Base-by-base conservation (phyloP, 2,329 filamentous ascomycete genomes). In the Magnaporthiopsis rhizophila region DNA sequence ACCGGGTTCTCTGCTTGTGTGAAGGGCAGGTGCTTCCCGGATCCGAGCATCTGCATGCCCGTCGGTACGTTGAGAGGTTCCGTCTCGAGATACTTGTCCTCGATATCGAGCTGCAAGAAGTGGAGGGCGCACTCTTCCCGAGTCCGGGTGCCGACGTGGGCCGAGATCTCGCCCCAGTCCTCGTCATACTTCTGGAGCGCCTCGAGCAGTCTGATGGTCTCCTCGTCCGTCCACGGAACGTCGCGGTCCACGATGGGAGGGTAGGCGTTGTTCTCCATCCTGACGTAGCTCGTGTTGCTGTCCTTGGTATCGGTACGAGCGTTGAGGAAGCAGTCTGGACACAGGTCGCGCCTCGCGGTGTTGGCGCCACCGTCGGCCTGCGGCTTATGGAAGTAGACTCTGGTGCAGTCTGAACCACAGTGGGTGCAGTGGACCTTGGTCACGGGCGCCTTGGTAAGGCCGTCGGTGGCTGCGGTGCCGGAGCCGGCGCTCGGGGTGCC, bases 61-160 rank as follows among this genome's bases (percentile, higher is more conserved):
- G 79, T 84, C 13, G 81, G 82, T 61, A 81, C 80, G 65, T 79
- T 81, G 63, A 84, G 76, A 9, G 83, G 81, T 71, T 94, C 88
- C 9, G 91, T 87, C 71, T 98, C 93, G 12, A 97, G 81, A 72
- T 97, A 99, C 75, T 96, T 96, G 79, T 97, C 94, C 75, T 98
- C 95, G 67, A 99, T 99, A 69, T 97, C 94, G 50, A 99, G 82
- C 73, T 97, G 92, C 68, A 99, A 77, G 80, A 99, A 99, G 74
- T 97, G 95, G 70, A 98, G 83, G 21, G 98, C 94, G 74, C 95
- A 99, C 78, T 99, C 94, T 75, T 99, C 96, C 63, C 92, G 85
- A 1, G 92, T 97, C 66, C 94, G 88, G 3, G 92, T 96, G 61
- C 90, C 90, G 58, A 99, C 95, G 72, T 97, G 91, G 67, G 94